Percentiles rank a stretch among this genome's conserved stretches.
Conservation (phyloP, 106 monocot species). For the Cymbidium sinense region DNA sequence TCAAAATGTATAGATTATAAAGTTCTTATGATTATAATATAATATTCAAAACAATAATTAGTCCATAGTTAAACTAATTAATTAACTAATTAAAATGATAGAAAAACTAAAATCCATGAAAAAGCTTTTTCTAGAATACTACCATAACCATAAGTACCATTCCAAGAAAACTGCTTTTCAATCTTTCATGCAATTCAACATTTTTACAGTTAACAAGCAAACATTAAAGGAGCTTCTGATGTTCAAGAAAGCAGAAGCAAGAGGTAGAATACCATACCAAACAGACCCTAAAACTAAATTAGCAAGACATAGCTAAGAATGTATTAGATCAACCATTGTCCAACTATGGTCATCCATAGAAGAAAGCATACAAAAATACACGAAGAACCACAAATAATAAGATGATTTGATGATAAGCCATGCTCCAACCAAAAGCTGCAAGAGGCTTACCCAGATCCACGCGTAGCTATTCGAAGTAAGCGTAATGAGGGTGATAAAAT, state of each 20-base stretch:
- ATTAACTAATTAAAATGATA: too few relatives aligned
- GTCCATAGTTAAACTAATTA: too few relatives aligned
- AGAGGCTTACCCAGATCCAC: conserved; percentile 61
- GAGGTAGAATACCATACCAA: not conserved
- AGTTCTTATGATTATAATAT: too few relatives aligned
- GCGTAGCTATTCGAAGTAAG: conserved; percentile 67
- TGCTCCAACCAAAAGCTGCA: not conserved
- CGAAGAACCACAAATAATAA: not conserved
- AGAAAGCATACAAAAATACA: not conserved
- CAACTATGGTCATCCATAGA: not conserved
- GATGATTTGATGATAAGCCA: not conserved
- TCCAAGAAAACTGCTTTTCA: too few relatives aligned
- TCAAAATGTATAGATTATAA: too few relatives aligned
- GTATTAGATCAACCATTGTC: not conserved
- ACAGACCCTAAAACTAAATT: not conserved
- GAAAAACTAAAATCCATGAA: too few relatives aligned
- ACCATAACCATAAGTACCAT: too few relatives aligned
- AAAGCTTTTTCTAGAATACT: too few relatives aligned
- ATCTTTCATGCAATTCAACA: not conserved
- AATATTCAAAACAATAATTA: too few relatives aligned
- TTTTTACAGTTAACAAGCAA: not conserved
- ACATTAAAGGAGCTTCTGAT: not conserved
- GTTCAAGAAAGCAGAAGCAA: not conserved
- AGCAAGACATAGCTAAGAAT: not conserved
- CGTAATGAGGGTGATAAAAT: conserved; percentile 90